These are phyloP conservation scores for Drechslera avenae DNA, from an alignment of 2,329 filamentous ascomycete genomes.

Conservation along the genomic window DNA sequence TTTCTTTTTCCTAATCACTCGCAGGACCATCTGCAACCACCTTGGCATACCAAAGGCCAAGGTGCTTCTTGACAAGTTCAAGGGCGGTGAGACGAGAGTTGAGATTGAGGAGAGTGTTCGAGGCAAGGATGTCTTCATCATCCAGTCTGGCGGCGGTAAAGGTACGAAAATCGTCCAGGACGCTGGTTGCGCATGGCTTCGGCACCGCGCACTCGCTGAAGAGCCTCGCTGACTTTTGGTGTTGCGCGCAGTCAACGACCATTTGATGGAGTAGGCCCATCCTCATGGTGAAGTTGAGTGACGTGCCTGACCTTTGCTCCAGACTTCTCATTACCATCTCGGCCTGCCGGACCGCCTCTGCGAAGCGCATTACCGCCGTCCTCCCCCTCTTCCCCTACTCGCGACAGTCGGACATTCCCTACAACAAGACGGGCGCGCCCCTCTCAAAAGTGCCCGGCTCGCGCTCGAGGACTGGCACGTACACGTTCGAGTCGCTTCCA, in stretches of 20 bases:
- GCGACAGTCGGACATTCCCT: constrained; percentile 92
- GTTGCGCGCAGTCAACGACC: constrained; percentile 74
- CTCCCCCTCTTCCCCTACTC: constrained; percentile 97
- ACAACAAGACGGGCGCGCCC: constrained; percentile 93
- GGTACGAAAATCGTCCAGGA: constrained; percentile 18
- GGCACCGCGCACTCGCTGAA: background rate
- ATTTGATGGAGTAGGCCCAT: constrained; percentile 74
- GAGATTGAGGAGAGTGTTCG: constrained; percentile 96
- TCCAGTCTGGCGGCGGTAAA: constrained; percentile 88
- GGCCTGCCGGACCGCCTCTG: constrained; percentile 95
- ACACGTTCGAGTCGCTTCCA: constrained; percentile 91
- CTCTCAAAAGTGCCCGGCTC: constrained; percentile 67
- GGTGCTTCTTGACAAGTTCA: constrained; percentile 88
- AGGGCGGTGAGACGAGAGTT: constrained; percentile 90
- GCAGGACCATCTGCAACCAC: constrained; percentile 75
- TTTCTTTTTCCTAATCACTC: constrained; percentile 13
- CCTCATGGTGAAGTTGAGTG: constrained; percentile 29
- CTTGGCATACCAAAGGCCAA: constrained; percentile 86
- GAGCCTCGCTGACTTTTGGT: constrained; percentile 22
- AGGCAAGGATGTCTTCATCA: constrained; percentile 96
- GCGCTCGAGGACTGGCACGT: constrained; percentile 56
- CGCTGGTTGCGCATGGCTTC: no score
- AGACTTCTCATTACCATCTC: constrained; percentile 91
- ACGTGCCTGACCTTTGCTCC: constrained; percentile 33
- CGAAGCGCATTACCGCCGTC: constrained; percentile 89